A percentile compares a stretch with the other conserved stretches of the same genome.
phyloP scores from a whole-genome alignment of 768 basidiomycete genomes.

The Crucibulum laeve region DNA sequence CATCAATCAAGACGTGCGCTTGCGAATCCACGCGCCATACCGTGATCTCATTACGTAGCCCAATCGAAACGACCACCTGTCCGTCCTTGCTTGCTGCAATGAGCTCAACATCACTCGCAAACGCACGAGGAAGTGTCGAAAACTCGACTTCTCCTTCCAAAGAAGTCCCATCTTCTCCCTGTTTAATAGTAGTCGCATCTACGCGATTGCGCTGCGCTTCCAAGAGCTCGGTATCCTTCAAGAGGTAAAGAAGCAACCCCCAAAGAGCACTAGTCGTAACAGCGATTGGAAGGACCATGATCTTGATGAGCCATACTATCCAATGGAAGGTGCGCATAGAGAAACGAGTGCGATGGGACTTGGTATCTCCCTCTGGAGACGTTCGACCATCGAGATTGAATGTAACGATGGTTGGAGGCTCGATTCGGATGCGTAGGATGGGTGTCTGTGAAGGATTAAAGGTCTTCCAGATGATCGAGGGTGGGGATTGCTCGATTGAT shows the following conservation, averaged over 20 bases:
- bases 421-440: conserved; percentile 74
- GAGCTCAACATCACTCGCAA: conserved; percentile 79
- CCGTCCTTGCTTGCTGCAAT: conserved; percentile 69
- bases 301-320: conserved; percentile 72
- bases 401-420: conserved; percentile 74
- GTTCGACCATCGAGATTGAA: conserved; percentile 40
- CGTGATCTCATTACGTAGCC: conserved; percentile 72
- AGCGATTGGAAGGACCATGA: conserved; percentile 82
- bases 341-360: conserved; percentile 33
- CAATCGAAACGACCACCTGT: conserved; percentile 63
- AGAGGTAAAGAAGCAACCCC: conserved; percentile 73
- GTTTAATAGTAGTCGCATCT: conserved; percentile 33
- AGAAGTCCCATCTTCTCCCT: conserved; percentile 20
- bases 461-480: conserved; percentile 70
- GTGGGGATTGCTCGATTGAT: conserved; percentile 34
- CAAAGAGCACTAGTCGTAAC: conserved; percentile 73
- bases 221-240: conserved; percentile 88
- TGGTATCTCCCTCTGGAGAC: conserved; percentile 11
- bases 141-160: conserved; percentile 50
- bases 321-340: conserved; percentile 49
- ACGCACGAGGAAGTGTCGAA: conserved; percentile 74
- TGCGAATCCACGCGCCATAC: conserved; percentile 55
- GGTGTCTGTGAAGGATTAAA: conserved; percentile 66
- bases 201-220: conserved; percentile 75
- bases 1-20: conserved; percentile 43